Percentiles rank a stretch among this genome's conserved stretches.
Evolutionary conservation across 768 basidiomycete genomes (phyloP).

Genomic region (Hemileccinum rubropunctum): DNA sequence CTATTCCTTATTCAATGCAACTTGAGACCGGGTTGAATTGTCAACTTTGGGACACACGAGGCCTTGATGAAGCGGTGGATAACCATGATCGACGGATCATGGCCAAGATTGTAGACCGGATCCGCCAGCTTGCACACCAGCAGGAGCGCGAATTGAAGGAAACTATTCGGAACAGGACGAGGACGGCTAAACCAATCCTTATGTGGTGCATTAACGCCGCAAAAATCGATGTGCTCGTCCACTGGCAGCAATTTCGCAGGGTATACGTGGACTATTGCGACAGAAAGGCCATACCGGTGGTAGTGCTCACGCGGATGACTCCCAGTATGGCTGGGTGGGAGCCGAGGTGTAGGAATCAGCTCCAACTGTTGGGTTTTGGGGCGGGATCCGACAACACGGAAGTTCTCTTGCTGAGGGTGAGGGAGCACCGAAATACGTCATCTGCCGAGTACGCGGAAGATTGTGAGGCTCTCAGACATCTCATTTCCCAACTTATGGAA

Average conservation of each 20-base stretch:
- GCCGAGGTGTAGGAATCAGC: conserved; percentile 10
- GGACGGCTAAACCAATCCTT: conserved; percentile 11
- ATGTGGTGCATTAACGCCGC: conserved; percentile 27
- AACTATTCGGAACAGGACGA: conserved; percentile 8
- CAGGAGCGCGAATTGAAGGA: conserved; percentile 21
- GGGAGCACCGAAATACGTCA: conserved; percentile 7
- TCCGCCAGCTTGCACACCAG: conserved; percentile 10
- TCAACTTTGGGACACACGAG: conserved; percentile 26
- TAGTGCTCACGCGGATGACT: conserved; percentile 19
- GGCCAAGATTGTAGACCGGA: conserved; percentile 6
- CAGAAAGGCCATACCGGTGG: conserved; percentile 15
- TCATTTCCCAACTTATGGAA: conserved; percentile 9
- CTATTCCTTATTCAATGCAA: conserved; percentile 3
- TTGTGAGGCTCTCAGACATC: conserved; percentile 9
- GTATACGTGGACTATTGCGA: conserved; percentile 25
- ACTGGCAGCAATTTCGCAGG: conserved; percentile 21
- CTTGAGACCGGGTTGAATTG: conserved; percentile 7
- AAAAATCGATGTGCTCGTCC: conserved; percentile 12
- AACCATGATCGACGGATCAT: conserved; percentile 1
- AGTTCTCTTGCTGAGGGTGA: conserved; percentile 10
- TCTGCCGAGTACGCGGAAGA: conserved; percentile 15
- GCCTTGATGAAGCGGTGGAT: conserved; percentile 22
- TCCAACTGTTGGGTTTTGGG: conserved; percentile 9
- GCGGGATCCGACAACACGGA: not conserved
- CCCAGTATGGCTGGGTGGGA: conserved; percentile 6